phyloP scores from a whole-genome alignment of 306 rosid genomes.

The Leucaena leucocephala region DNA sequence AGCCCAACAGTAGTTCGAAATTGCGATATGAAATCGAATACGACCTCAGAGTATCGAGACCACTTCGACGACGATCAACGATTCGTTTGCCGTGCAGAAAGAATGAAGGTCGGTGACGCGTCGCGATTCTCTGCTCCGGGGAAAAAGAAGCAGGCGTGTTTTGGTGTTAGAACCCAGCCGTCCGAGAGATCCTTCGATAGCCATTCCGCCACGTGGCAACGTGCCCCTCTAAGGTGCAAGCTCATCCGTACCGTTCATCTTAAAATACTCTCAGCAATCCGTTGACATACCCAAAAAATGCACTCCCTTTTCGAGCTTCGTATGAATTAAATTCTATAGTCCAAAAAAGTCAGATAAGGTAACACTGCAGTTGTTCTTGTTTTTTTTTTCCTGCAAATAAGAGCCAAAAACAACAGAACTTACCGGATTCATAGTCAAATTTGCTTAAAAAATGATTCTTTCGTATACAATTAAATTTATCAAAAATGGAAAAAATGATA shows the following conservation, averaged over 20 bases:
- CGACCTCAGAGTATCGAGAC: background rate
- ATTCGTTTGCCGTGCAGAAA: constrained; percentile 8
- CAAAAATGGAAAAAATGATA: no score
- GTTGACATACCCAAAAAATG: background rate
- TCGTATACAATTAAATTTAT: no score
- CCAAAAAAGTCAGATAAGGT: no score
- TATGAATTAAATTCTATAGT: no score
- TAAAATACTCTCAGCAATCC: background rate
- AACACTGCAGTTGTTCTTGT: no score
- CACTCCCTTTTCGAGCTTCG: background rate
- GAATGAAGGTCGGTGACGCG: constrained; percentile 33
- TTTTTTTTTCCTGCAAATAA: no score
- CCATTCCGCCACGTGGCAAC: background rate
- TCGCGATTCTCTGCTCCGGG: constrained; percentile 2
- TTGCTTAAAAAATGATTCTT: no score
- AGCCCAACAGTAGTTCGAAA: background rate
- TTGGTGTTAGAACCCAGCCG: background rate
- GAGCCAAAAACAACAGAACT: no score
- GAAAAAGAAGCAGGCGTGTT: background rate
- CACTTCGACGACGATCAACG: constrained; percentile 17
- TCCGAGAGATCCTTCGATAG: background rate
- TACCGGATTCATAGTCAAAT: no score
- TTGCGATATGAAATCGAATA: background rate
- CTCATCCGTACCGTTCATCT: background rate
- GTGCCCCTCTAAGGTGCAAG: background rate